phyloP scores from a whole-genome alignment of 768 basidiomycete genomes.

The Xanthoconium stramineum region DNA sequence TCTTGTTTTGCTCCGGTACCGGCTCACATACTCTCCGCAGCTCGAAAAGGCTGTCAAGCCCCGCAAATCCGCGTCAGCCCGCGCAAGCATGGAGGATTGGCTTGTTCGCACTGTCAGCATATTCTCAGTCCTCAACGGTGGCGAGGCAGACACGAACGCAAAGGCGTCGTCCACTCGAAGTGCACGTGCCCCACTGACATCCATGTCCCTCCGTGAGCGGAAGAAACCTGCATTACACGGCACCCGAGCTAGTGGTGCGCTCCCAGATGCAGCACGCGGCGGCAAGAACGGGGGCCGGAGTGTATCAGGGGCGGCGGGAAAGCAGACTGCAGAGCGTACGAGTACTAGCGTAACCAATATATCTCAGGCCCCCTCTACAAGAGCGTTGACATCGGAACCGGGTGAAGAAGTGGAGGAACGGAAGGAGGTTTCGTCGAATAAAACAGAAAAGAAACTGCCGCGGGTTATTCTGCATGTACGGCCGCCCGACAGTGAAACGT shows the following conservation, averaged over 20 bases:
- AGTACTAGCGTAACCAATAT: not conserved
- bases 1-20: not conserved
- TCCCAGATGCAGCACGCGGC: not conserved
- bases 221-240: constrained; percentile 27
- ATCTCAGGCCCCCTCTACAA: not conserved
- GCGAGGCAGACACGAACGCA: not conserved
- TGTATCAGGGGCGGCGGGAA: not conserved
- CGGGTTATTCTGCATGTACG: constrained; percentile 57
- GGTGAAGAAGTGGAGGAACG: not conserved
- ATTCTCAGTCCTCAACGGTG: constrained; percentile 6
- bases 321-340: not conserved
- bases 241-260: not conserved
- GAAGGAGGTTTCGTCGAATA: not conserved
- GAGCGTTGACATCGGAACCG: not conserved
- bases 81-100: constrained; percentile 47
- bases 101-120: constrained; percentile 47
- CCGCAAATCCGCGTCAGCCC: constrained; percentile 42
- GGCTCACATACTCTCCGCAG: constrained; percentile 31
- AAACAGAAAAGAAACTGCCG: constrained; percentile 44
- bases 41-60: constrained; percentile 65
- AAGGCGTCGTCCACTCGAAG: constrained; percentile 4
- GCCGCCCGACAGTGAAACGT: constrained; percentile 23
- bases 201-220: constrained; percentile 50
- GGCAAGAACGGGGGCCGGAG: not conserved
- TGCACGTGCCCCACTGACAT: constrained; percentile 31